Base-by-base conservation (phyloP, 1,284 basidiomycete genomes). In the Rhodotorula sp. region DNA sequence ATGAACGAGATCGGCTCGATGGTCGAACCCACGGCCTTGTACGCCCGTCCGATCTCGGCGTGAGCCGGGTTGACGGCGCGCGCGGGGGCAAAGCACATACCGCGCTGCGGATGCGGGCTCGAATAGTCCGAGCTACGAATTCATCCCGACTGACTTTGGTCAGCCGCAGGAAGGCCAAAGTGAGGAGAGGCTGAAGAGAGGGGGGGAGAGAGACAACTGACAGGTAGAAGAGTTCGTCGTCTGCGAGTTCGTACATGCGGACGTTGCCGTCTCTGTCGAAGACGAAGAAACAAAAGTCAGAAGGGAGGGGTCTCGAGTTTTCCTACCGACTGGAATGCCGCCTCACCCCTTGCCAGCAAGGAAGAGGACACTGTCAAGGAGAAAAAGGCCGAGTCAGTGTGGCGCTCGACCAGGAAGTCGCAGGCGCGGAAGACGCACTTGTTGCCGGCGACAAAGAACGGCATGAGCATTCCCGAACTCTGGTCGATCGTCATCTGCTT, bases 1-100 rank as follows among this genome's bases (percentile, higher is more conserved):
- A 94, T 90, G 83, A 97, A 98, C 1, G 89, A 89, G 78, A 98
- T 90, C 4, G 94, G 91, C 80, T 97, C 93, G 71, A 97, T 63
- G 48, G 62, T 71, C 29, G 47, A 26, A 12, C 63, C 71, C 49
- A 73, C 62, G 8, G 75, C 75, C 83, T 99, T 99, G 87, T 93
- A 97, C 0, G 91, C 93, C 58, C 93, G 87, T 2, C 93, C 95
- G 77, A 98, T 97, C 83, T 99, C 97, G 82, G 94, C 96, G 68
- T 97, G 93, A 51, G 87, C 84, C 26, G 95, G 90, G 79, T 88
- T 92, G 76, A 98, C 87, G 0, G 91, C 88, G 60, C 94, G 90
- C 43, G 95, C 89, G 10, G 93, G 95, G 47, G 97, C 86, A 88
- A 98, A 96, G 78, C 91, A 92, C 87, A 98, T 91, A 23, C 97